A percentile compares a stretch with the other conserved stretches of the same genome.
Conservation (phyloP, 2,329 filamentous ascomycete genomes). For the Huntiella omanensis region DNA sequence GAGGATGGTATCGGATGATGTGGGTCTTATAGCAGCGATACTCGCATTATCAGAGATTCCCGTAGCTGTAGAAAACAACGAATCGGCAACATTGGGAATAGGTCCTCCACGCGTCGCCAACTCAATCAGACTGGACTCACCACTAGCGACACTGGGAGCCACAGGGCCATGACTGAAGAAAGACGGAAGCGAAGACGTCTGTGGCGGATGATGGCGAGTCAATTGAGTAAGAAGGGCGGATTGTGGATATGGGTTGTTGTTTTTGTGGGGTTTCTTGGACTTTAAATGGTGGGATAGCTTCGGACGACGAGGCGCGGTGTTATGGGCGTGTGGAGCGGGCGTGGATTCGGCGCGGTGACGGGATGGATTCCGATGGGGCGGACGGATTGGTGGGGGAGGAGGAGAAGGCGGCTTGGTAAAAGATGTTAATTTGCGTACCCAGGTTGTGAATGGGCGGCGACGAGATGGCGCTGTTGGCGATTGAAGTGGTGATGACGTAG, state of each 20-base stretch:
- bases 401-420: conserved; percentile 40
- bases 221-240: conserved; percentile 38
- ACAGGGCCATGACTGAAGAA: conserved; percentile 7
- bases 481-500: too few species aligned
- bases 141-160: conserved; percentile 6
- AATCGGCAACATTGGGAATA: conserved; percentile 25
- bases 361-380: conserved; percentile 1
- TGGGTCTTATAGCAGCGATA: neutral
- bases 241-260: conserved; percentile 84
- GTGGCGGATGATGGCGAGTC: conserved; percentile 4
- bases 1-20: conserved; percentile 22
- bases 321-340: neutral
- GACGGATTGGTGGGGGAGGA: conserved; percentile 14
- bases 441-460: conserved; percentile 72
- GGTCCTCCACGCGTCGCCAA: conserved; percentile 6
- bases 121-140: conserved; percentile 10
- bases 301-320: neutral
- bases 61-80: conserved; percentile 33
- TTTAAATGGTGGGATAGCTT: conserved; percentile 11
- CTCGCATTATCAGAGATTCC: conserved; percentile 15
- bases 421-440: conserved; percentile 85
- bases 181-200: conserved; percentile 7
- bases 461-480: conserved; percentile 21
- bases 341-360: conserved; percentile 8
- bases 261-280: conserved; percentile 30